phyloP scores from a whole-genome alignment of 495 filamentous ascomycete genomes.

The Pseudevernia furfuracea region DNA sequence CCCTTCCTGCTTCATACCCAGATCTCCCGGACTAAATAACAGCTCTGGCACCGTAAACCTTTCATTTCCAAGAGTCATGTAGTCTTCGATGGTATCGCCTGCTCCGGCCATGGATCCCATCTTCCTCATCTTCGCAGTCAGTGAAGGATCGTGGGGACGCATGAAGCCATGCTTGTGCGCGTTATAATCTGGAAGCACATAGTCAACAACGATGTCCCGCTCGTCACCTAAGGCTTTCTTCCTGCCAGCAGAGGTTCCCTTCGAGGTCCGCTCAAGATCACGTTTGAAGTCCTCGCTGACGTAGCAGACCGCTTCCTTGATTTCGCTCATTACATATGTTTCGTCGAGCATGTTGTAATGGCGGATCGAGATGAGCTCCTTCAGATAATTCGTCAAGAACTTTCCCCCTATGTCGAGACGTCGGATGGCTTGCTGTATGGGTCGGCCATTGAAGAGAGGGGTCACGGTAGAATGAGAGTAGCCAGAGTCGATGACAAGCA shows the following conservation, averaged over 20 bases:
- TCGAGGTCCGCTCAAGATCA: slow-evolving; percentile 80
- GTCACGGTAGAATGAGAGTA: slow-evolving; percentile 93
- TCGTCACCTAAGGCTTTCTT: slow-evolving; percentile 33
- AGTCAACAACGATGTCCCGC: slow-evolving; percentile 81
- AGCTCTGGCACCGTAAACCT: slow-evolving; percentile 87
- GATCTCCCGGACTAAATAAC: slow-evolving; percentile 76
- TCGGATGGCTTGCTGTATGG: slow-evolving; percentile 73
- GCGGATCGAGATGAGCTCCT: slow-evolving; percentile 78
- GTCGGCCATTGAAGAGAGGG: slow-evolving; percentile 71
- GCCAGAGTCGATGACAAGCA: slow-evolving; percentile 82
- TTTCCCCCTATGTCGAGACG: slow-evolving; percentile 89
- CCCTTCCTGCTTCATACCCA: slow-evolving; percentile 80
- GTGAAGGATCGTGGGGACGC: slow-evolving; percentile 63
- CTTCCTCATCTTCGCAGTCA: slow-evolving; percentile 55
- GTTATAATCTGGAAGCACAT: slow-evolving; percentile 88
- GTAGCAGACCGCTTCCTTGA: slow-evolving; percentile 87
- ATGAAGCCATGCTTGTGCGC: slow-evolving; percentile 61
- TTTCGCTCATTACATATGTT: slow-evolving; percentile 83
- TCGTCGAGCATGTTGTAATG: slow-evolving; percentile 95
- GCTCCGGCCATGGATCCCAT: slow-evolving; percentile 42
- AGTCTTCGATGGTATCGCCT: slow-evolving; percentile 62
- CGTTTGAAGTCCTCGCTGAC: slow-evolving; percentile 67
- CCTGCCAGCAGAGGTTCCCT: slow-evolving; percentile 44
- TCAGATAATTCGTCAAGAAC: slow-evolving; percentile 88
- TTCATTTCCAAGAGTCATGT: slow-evolving; percentile 82